Conservation (phyloP, 805 yeast species). For the Myxozyma mucilagina region DNA sequence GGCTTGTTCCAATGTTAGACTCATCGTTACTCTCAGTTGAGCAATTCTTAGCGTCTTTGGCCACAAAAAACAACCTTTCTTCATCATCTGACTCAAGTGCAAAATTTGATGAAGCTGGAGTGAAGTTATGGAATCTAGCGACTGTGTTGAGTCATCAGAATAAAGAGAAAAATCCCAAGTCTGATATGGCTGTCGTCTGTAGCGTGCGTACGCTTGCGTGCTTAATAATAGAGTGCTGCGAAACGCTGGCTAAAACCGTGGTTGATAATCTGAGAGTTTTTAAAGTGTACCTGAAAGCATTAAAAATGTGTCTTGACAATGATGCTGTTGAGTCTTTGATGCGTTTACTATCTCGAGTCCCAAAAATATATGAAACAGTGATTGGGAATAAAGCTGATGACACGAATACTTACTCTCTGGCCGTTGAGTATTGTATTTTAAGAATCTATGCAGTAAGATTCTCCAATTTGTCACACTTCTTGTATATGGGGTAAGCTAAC, state of each 20-base stretch:
- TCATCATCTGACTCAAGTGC: neutral
- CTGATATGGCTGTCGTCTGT: conserved; percentile 3
- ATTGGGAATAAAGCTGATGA: neutral
- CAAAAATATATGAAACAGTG: conserved; percentile 4
- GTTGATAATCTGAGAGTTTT: conserved; percentile 11
- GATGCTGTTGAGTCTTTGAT: conserved; percentile 13
- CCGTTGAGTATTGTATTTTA: conserved; percentile 12
- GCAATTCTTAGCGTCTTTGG: conserved; percentile 12
- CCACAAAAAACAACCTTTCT: conserved; percentile 1
- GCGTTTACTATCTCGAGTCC: conserved; percentile 6
- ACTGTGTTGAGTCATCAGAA: conserved; percentile 7
- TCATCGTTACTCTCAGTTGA: conserved; percentile 8
- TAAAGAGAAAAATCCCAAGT: neutral
- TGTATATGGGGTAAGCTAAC: neutral
- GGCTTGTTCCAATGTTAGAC: conserved; percentile 10
- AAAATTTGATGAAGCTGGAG: conserved; percentile 7
- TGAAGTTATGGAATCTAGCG: conserved; percentile 21
- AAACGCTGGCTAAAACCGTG: conserved; percentile 2
- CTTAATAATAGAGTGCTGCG: conserved; percentile 19
- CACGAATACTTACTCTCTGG: neutral
- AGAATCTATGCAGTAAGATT: conserved; percentile 13
- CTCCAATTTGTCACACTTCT: no score
- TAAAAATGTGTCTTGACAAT: conserved; percentile 21
- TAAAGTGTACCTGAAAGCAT: conserved; percentile 17
- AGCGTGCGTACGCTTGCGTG: conserved; percentile 21